Conservation (phyloP, 805 yeast species). For the Isabelozyma rhagii region DNA sequence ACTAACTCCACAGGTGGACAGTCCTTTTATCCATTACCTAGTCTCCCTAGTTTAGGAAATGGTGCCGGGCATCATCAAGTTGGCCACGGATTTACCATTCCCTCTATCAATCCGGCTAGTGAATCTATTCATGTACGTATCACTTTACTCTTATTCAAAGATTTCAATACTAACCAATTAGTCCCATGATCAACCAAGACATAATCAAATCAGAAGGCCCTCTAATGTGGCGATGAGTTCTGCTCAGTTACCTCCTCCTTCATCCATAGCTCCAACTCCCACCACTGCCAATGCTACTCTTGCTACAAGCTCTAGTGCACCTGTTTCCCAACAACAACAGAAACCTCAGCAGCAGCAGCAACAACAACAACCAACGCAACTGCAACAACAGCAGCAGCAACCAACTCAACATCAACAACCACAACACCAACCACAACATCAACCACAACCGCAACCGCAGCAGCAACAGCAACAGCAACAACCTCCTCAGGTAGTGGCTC, state of each 20-base stretch:
- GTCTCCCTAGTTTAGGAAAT: constrained; percentile 48
- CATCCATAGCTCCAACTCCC: constrained; percentile 18
- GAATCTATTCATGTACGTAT: constrained; percentile 28
- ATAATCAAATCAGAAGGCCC: constrained; percentile 19
- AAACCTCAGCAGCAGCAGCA: constrained; percentile 13
- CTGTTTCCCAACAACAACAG: constrained; percentile 9
- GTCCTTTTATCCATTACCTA: constrained; percentile 48
- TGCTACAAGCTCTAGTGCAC: constrained; percentile 1
- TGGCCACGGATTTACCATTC: constrained; percentile 47
- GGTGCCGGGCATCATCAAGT: constrained; percentile 35
- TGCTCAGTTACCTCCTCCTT: constrained; percentile 25
- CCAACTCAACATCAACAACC: constrained; percentile 6
- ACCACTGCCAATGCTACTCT: constrained; percentile 12
- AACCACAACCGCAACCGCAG: constrained; percentile 17
- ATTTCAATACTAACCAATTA: constrained; percentile 10
- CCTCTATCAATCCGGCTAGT: constrained; percentile 40
- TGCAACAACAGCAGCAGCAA: constrained; percentile 8
- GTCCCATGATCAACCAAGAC: constrained; percentile 17
- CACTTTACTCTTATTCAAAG: constrained; percentile 3
- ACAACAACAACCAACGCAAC: constrained; percentile 2
- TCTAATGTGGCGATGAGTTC: constrained; percentile 16
- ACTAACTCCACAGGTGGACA: constrained; percentile 32
- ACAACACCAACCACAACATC: constrained; percentile 4
- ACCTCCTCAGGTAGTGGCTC: neutral
- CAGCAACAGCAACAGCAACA: constrained; percentile 8